Evolutionary conservation across 139 green algal species (phyloP).

Genomic region (Chlorella ohadii): DNA sequence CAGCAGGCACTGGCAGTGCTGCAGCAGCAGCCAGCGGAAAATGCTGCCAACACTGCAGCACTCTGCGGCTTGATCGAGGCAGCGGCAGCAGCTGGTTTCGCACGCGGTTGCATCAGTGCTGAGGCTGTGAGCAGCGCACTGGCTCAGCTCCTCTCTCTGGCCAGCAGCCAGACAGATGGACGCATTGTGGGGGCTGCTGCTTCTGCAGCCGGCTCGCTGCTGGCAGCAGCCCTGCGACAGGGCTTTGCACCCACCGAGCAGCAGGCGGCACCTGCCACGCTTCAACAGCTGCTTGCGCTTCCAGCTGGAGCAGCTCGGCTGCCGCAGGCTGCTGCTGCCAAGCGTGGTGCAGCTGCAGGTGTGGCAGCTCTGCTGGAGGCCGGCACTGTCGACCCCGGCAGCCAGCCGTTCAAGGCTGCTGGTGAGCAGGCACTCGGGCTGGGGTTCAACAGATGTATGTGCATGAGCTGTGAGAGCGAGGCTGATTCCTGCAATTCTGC

Average conservation of each 20-base stretch:
- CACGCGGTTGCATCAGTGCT: background rate
- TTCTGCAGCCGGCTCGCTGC: background rate
- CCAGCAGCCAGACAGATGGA: background rate
- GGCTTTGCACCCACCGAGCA: background rate
- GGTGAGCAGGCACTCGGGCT: no score
- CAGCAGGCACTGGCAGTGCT: background rate
- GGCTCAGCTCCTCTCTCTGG: background rate
- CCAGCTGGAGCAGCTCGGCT: background rate
- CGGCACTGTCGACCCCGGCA: background rate
- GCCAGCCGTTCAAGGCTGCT: background rate
- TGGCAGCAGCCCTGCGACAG: background rate
- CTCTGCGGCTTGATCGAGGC: background rate
- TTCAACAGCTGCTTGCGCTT: background rate
- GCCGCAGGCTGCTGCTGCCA: conserved; percentile 7
- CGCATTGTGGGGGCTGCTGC: conserved; percentile 18
- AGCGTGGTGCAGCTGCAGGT: conserved; percentile 6
- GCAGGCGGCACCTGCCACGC: background rate
- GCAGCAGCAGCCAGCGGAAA: background rate
- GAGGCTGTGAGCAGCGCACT: background rate
- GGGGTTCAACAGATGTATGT: no score
- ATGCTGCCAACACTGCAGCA: background rate
- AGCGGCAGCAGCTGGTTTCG: background rate
- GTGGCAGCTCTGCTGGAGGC: background rate
- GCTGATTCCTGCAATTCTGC: no score
- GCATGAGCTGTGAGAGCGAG: no score